These are phyloP conservation scores for Prunus mira DNA, from an alignment of 306 rosid genomes.

Conservation along the genomic window DNA sequence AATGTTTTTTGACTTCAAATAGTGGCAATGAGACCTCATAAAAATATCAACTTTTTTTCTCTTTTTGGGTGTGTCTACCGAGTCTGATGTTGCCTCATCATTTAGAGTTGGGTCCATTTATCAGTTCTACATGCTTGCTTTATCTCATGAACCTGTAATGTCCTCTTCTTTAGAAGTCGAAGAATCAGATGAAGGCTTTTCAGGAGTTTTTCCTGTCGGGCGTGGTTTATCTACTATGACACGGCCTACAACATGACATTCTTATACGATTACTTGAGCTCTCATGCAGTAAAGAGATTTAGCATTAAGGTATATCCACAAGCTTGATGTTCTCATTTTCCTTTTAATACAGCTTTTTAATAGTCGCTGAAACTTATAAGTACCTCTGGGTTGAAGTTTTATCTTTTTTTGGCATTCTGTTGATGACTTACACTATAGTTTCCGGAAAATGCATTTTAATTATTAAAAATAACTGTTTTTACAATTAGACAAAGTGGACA, in stretches of 20 bases:
- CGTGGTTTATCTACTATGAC: slow-evolving; percentile 98
- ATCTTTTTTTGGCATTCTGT: background rate
- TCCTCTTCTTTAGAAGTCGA: slow-evolving; percentile 67
- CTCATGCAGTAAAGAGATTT: background rate
- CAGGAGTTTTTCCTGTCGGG: slow-evolving; percentile 73
- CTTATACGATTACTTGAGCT: background rate
- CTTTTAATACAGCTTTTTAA: background rate
- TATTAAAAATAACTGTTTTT: background rate
- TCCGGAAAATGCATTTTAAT: background rate
- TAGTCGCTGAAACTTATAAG: background rate
- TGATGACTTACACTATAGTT: background rate
- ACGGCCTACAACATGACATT: slow-evolving; percentile 75
- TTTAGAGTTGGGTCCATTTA: background rate
- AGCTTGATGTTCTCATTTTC: background rate
- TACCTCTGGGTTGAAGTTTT: background rate
- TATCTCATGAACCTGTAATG: slow-evolving; percentile 12
- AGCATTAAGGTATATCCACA: slow-evolving; percentile 5
- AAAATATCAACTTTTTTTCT: background rate
- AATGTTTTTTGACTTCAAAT: background rate
- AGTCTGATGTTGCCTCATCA: background rate
- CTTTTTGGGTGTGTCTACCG: background rate
- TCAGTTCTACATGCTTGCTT: background rate
- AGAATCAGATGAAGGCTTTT: slow-evolving; percentile 56
- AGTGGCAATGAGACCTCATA: background rate
- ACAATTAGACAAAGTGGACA: background rate